Base-by-base conservation (phyloP, 2,329 filamentous ascomycete genomes). In the Aspergillus proliferans region DNA sequence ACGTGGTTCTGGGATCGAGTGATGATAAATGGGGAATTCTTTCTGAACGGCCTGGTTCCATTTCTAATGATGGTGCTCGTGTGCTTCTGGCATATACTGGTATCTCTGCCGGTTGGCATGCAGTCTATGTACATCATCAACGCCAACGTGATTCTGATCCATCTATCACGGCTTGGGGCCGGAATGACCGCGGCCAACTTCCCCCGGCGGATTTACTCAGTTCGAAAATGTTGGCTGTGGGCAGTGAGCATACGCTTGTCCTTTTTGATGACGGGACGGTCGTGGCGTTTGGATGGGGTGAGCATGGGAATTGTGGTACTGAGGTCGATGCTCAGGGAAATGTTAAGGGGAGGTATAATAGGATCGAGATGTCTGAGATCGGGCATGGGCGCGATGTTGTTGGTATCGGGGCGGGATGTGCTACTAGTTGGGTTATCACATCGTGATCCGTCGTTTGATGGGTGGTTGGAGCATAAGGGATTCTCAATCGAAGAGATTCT, bases 251-350 rank as follows among this genome's bases (percentile, higher is more conserved):
- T 68, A 83, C 81, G n/a, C 69, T 97, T 53, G 88, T 83, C 7
- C 69, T 92, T 22, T 83, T 86, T 0, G 71, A 71, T 8, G 74
- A 78, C 18, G 82, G 82, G 1, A 79, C 84, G 45, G 82, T 95
- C 1, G 71, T 94, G 44, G 81, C 88, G 1, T 97, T 92, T 89
- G 93, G 93, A 18, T 98, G 93, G 93, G 91, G 90, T 2, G 92
- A 97, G 70, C 93, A 98, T 71, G 93, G 93, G 1, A 98, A 98
- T 66, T 98, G 93, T 66, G 93, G 93, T 3, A 80, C 82, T 33
- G 74, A 79, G 39, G 74, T 72, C 10, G 81, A 83, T 52, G 72
- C 77, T 15, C 73, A 78, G 52, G 83, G 82, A 45, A 81, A 87
- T 67, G 83, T 90, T 42, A 85, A 84, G 55, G 85, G 80, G 8